Percentiles rank a stretch among this genome's conserved stretches.
Conservation (phyloP, 768 basidiomycete genomes). For the Suillus sp. region DNA sequence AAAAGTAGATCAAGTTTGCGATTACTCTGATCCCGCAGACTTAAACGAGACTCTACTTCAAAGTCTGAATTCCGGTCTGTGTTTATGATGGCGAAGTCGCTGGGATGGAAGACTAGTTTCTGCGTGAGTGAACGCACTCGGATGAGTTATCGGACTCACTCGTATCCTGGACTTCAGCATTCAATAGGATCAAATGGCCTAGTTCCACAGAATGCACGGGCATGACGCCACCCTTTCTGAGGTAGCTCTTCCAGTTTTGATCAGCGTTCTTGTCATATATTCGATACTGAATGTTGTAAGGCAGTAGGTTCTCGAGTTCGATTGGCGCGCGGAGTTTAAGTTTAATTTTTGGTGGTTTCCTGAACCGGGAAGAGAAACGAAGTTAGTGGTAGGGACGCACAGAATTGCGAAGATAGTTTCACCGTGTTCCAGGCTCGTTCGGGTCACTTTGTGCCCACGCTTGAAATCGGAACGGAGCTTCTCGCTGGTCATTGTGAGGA, state of each 20-base stretch:
- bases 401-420: conserved; percentile 22
- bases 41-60: conserved; percentile 72
- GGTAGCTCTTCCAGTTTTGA: conserved; percentile 92
- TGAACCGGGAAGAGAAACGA: conserved; percentile 33
- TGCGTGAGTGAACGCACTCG: conserved; percentile 9
- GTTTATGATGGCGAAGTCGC: conserved; percentile 97
- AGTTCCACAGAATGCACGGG: conserved; percentile 96
- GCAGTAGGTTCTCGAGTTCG: conserved; percentile 93
- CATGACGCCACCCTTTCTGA: conserved; percentile 91
- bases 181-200: conserved; percentile 85
- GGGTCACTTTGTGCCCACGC: conserved; percentile 82
- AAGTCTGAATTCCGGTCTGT: conserved; percentile 91
- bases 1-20: conserved; percentile 79
- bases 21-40: conserved; percentile 69
- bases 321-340: conserved; percentile 90
- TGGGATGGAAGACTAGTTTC: conserved; percentile 78
- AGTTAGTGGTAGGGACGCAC: background rate
- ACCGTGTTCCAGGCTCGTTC: conserved; percentile 58
- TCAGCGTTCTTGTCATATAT: conserved; percentile 95
- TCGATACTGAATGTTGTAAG: conserved; percentile 93
- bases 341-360: conserved; percentile 82
- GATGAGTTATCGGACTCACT: conserved; percentile 44
- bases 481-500: conserved; percentile 74
- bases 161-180: conserved; percentile 89
- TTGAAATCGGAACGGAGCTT: conserved; percentile 94